Conservation (phyloP, 2,329 filamentous ascomycete genomes). For the Ceratocystiopsis minuta region DNA sequence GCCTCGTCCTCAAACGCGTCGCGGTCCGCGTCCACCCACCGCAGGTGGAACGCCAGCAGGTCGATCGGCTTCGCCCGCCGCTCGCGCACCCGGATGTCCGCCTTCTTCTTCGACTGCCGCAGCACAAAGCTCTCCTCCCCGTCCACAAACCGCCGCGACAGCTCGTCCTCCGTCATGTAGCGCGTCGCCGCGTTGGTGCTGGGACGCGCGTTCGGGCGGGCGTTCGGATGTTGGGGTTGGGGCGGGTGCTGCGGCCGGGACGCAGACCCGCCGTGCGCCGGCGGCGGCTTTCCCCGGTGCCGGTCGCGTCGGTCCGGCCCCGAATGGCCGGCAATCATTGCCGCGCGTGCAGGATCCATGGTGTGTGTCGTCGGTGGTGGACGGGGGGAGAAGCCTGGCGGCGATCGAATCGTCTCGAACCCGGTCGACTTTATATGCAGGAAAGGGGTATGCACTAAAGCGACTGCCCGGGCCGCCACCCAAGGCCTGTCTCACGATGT, state of each 20-base stretch:
- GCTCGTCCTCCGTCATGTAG: conserved; percentile 51
- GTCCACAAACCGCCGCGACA: conserved; percentile 68
- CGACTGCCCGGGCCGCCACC: no score
- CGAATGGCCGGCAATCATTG: conserved; percentile 32
- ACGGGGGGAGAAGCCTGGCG: no score
- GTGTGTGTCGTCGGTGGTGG: not conserved
- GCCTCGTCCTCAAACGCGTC: conserved; percentile 78
- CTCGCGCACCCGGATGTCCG: conserved; percentile 82
- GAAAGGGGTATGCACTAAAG: no score
- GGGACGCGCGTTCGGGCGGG: no score
- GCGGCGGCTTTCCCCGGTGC: conserved; percentile 30
- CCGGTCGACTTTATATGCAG: no score
- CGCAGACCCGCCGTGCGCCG: conserved; percentile 10
- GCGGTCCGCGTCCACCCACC: conserved; percentile 70
- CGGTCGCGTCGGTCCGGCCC: conserved; percentile 18
- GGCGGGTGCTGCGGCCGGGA: conserved; percentile 10
- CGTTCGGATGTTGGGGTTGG: no score
- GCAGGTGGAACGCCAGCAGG: conserved; percentile 77
- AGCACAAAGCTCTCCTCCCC: conserved; percentile 93
- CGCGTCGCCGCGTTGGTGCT: conserved; percentile 12
- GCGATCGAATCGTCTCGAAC: no score
- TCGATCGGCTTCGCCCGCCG: conserved; percentile 84
- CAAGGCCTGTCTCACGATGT: no score
- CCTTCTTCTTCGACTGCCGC: conserved; percentile 95
- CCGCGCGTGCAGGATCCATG: conserved; percentile 37